Evolutionary conservation across 768 basidiomycete species (phyloP).

Genomic region (Hypsizygus marmoreus): DNA sequence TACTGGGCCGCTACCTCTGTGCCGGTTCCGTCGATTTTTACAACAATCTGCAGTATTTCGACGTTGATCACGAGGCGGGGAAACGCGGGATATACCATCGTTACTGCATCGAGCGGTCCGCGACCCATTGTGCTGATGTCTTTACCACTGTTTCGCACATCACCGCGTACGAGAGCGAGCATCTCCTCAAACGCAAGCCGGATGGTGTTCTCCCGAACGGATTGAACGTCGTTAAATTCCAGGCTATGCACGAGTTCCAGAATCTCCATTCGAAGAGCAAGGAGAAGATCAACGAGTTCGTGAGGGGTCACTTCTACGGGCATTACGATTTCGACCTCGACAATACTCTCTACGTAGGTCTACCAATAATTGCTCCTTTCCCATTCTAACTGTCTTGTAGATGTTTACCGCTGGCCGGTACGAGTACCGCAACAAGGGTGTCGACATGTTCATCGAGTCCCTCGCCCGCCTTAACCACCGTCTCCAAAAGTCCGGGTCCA

Average conservation of each 20-base stretch:
- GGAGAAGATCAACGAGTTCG: slow-evolving; percentile 98
- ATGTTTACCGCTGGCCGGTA: slow-evolving; percentile 99
- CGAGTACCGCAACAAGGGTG: slow-evolving; percentile 99
- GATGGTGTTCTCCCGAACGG: slow-evolving; percentile 98
- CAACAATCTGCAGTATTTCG: slow-evolving; percentile 99
- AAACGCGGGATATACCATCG: slow-evolving; percentile 98
- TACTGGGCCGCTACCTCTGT: slow-evolving; percentile 97
- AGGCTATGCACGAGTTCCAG: slow-evolving; percentile 99
- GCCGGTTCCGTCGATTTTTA: slow-evolving; percentile 99
- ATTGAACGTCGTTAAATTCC: slow-evolving; percentile 97
- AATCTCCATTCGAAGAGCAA: slow-evolving; percentile 92
- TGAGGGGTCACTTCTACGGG: slow-evolving; percentile 97
- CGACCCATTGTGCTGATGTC: slow-evolving; percentile 95
- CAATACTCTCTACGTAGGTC: slow-evolving; percentile 78
- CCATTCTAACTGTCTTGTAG: slow-evolving; percentile 47
- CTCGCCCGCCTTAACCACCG: slow-evolving; percentile 77
- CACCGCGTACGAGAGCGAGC: slow-evolving; percentile 96
- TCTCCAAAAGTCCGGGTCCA: slow-evolving; percentile 60
- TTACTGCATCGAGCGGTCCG: slow-evolving; percentile 96
- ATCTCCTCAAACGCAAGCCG: slow-evolving; percentile 94
- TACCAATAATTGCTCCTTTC: too few relatives aligned
- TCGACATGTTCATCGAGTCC: slow-evolving; percentile 99
- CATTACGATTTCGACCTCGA: slow-evolving; percentile 96
- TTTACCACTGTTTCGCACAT: slow-evolving; percentile 99
- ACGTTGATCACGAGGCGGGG: slow-evolving; percentile 98